Conservation (phyloP, 768 basidiomycete genomes). For the Mycena rosella region DNA sequence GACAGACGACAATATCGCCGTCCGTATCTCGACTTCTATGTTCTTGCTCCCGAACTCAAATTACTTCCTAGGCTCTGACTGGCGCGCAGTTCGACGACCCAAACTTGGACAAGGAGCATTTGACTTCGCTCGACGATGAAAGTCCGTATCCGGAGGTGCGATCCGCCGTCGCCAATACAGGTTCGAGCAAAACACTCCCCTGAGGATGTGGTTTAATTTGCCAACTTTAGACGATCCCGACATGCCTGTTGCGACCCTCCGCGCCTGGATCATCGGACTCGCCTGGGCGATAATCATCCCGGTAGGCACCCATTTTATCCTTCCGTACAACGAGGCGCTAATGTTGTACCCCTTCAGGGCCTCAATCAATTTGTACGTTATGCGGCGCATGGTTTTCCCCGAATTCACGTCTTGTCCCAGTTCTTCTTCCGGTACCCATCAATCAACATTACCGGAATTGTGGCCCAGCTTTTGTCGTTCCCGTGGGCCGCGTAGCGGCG, state of each 20-base stretch:
- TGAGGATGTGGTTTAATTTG: too few species aligned
- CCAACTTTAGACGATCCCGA: slow-evolving; percentile 78
- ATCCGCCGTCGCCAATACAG: slow-evolving; percentile 68
- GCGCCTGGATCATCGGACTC: slow-evolving; percentile 78
- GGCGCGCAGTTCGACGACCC: slow-evolving; percentile 71
- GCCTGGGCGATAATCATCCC: slow-evolving; percentile 73
- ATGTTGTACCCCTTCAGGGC: too few species aligned
- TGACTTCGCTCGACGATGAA: slow-evolving; percentile 57
- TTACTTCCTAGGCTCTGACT: too few species aligned
- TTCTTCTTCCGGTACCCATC: slow-evolving; percentile 78
- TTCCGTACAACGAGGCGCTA: too few species aligned
- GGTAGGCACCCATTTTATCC: too few species aligned
- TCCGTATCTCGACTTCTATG: too few species aligned
- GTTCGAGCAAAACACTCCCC: too few species aligned
- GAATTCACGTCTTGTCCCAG: too few species aligned
- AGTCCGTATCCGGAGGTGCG: slow-evolving; percentile 71
- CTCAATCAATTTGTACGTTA: too few species aligned
- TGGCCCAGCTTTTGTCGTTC: slow-evolving; percentile 78
- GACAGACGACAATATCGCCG: too few species aligned
- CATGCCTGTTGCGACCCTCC: slow-evolving; percentile 72
- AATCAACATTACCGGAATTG: slow-evolving; percentile 70
- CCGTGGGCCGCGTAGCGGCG: slow-evolving; percentile 73
- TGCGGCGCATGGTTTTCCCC: too few species aligned
- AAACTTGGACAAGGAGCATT: slow-evolving; percentile 62
- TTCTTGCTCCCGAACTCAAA: too few species aligned